These are phyloP conservation scores for Lipomyces kockii DNA, from an alignment of 805 yeast genomes.

Conservation along the genomic window DNA sequence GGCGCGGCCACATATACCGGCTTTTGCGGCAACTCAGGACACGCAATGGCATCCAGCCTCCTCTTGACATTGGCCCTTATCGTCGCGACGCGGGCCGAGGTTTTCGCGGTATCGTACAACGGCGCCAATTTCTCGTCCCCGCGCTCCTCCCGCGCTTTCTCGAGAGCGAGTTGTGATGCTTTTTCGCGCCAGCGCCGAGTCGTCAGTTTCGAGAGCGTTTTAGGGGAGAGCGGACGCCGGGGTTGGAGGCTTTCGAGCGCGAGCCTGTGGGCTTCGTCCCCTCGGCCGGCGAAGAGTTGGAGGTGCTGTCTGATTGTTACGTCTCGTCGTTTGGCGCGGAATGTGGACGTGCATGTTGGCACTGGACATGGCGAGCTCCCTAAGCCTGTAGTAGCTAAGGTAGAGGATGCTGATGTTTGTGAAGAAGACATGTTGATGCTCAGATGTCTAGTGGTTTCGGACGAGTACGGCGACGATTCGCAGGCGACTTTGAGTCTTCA, in stretches of 20 bases:
- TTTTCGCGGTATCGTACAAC: conserved; percentile 6
- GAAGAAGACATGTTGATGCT: not conserved
- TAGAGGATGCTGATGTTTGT: not conserved
- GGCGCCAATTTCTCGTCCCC: conserved; percentile 8
- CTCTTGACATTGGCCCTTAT: conserved; percentile 1
- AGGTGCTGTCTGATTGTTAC: conserved; percentile 13
- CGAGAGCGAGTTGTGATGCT: not conserved
- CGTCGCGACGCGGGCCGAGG: conserved; percentile 4
- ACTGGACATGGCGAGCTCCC: not conserved
- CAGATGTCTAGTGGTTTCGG: not conserved
- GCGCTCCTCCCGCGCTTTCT: conserved; percentile 9
- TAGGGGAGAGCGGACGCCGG: conserved; percentile 2
- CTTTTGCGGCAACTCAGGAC: conserved; percentile 3
- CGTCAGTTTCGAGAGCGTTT: conserved; percentile 5
- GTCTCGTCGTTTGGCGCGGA: conserved; percentile 12
- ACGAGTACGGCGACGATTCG: no score
- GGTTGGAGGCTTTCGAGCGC: conserved; percentile 3
- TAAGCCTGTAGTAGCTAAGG: not conserved
- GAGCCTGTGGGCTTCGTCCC: conserved; percentile 1
- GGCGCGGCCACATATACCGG: conserved; percentile 5
- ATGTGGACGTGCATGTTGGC: conserved; percentile 2
- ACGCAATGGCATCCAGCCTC: conserved; percentile 10
- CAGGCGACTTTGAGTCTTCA: no score
- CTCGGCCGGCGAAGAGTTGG: conserved; percentile 6
- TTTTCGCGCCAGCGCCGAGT: conserved; percentile 11